A percentile compares a stretch with the other conserved stretches of the same genome.
These are phyloP conservation scores for Trichoderma afroharzianum DNA, from an alignment of 2,329 filamentous ascomycete genomes.

Conservation along the genomic window DNA sequence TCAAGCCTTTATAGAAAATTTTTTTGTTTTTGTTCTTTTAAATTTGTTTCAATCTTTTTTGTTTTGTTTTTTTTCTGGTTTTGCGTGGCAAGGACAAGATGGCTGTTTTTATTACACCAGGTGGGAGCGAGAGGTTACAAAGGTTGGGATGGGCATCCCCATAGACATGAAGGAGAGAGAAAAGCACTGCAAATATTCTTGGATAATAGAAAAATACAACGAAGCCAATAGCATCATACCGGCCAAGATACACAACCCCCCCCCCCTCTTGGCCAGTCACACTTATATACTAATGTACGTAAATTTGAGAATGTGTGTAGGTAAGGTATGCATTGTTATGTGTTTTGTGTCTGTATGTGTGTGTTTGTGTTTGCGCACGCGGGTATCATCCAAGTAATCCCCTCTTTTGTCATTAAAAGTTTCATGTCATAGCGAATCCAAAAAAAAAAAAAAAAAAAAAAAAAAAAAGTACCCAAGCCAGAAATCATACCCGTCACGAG, in stretches of 20 bases:
- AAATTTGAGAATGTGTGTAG: not conserved
- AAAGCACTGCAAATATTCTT: not conserved
- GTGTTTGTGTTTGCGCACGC: not conserved
- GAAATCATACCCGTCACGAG: not conserved
- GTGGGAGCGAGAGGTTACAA: not conserved
- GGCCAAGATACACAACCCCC: not conserved
- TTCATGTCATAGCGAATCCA: not conserved
- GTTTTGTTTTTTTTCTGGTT: not conserved
- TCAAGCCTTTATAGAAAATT: slow-evolving; percentile 26
- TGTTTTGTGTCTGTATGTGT: not conserved
- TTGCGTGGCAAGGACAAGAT: not conserved
- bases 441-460: not conserved
- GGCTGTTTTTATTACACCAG: not conserved
- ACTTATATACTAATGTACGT: slow-evolving; percentile 9
- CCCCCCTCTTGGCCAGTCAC: not conserved
- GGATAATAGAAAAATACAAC: not conserved
- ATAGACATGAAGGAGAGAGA: not conserved
- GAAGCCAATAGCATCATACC: not conserved
- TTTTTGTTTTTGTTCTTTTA: not conserved
- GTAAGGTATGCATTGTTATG: not conserved
- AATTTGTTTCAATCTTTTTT: not conserved
- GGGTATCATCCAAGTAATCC: slow-evolving; percentile 18
- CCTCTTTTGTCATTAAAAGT: slow-evolving; percentile 2
- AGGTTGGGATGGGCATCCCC: not conserved
- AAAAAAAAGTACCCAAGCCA: not conserved